Percentiles rank a stretch among this genome's conserved stretches.
phyloP scores from a whole-genome alignment of 345 rosid species.

The Nasturtium officinale region DNA sequence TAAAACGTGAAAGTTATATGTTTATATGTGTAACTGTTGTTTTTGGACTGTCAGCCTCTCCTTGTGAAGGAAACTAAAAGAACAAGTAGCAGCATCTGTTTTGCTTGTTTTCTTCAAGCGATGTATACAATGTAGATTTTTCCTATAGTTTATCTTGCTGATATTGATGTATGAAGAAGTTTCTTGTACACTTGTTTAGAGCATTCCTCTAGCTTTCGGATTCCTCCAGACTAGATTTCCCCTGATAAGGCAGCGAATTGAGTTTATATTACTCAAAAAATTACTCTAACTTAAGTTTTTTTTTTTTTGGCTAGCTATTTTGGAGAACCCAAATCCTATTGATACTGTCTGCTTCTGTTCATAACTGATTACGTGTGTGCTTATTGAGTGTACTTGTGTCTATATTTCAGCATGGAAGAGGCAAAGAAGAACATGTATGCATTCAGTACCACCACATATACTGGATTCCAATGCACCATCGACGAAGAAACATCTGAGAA shows the following conservation, averaged over 20 bases:
- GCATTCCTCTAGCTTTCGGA: neutral
- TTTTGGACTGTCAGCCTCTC: neutral
- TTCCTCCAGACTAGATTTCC: neutral
- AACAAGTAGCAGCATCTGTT: neutral
- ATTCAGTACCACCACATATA: slow-evolving; percentile 89
- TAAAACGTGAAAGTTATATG: neutral
- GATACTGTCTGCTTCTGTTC: slow-evolving; percentile 2
- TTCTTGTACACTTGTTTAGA: neutral
- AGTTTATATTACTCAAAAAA: neutral
- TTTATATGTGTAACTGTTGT: neutral
- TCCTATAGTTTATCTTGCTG: neutral
- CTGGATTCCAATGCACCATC: slow-evolving; percentile 92
- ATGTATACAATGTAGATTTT: slow-evolving; percentile 1
- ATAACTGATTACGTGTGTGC: neutral
- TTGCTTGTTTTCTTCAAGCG: slow-evolving; percentile 2
- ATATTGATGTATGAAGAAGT: neutral
- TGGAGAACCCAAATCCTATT: neutral
- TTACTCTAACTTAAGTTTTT: neutral
- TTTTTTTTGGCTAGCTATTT: neutral
- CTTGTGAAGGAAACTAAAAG: neutral
- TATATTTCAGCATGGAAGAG: slow-evolving; percentile 77
- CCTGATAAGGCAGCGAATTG: neutral
- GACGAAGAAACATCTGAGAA: slow-evolving; percentile 86
- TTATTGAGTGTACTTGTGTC: slow-evolving; percentile 9
- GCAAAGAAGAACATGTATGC: slow-evolving; percentile 97